phyloP scores from a whole-genome alignment of 1,139 yeast species.

The Yamadazyma dendronema region DNA sequence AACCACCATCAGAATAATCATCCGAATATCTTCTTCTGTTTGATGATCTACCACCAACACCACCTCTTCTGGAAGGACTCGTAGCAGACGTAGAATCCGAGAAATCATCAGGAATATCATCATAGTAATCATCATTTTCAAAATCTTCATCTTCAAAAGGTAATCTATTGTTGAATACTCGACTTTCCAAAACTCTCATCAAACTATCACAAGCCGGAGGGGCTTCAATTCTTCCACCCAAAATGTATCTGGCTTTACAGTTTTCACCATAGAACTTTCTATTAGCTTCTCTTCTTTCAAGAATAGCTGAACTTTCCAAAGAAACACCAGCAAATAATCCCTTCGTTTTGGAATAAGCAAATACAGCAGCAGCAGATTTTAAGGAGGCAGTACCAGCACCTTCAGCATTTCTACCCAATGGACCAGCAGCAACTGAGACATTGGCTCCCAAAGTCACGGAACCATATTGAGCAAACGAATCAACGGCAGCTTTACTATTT shows the following conservation, averaged over 20 bases:
- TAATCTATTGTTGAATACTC: conserved; percentile 69
- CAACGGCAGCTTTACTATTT: conserved; percentile 84
- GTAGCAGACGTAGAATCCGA: conserved; percentile 45
- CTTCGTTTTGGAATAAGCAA: conserved; percentile 91
- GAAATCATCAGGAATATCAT: conserved; percentile 69
- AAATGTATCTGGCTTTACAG: conserved; percentile 80
- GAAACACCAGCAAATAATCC: conserved; percentile 98
- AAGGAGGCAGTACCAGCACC: conserved; percentile 96
- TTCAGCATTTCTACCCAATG: conserved; percentile 95
- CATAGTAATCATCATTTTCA: conserved; percentile 59
- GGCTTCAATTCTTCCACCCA: conserved; percentile 82
- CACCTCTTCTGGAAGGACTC: conserved; percentile 26
- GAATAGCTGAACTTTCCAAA: conserved; percentile 89
- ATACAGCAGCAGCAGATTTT: conserved; percentile 85
- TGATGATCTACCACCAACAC: conserved; percentile 16
- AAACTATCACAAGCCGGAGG: conserved; percentile 93
- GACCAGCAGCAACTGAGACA: conserved; percentile 97
- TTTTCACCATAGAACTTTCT: conserved; percentile 87
- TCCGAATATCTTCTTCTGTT: conserved; percentile 39
- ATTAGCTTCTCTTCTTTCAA: conserved; percentile 96
- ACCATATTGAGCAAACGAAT: conserved; percentile 91
- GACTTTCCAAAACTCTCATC: conserved; percentile 80
- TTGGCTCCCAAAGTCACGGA: conserved; percentile 95
- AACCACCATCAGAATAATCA: conserved; percentile 41
- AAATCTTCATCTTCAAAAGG: conserved; percentile 50